Evolutionary conservation across 371 early-diverging fungal species (phyloP), one percentile per base, ranked within the genome.

Genomic region (Apophysomyces sp.): DNA sequence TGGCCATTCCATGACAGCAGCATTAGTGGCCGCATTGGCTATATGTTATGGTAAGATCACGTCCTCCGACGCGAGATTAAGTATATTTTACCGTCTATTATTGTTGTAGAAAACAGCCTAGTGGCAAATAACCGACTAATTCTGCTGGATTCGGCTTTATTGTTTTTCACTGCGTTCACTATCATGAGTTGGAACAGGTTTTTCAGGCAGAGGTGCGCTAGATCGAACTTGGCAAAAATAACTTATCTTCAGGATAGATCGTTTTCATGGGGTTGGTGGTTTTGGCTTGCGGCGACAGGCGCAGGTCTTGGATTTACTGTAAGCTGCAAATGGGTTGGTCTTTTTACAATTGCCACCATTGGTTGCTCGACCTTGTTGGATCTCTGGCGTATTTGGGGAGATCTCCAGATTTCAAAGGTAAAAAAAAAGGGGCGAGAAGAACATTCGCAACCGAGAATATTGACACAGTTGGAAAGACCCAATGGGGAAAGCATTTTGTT

Each of bases 71-170:
- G 44, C 36, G 7, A 15, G 7, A 36, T 2, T n/a, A 36, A 4
- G 18, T 12, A 5, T 36, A 21, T 5, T n/a, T 58, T n/a, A 54
- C 41, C 70, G 9, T 65, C 68, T 18, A 53, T 58, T 57, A n/a
- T n/a, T 59, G 55, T 18, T 34, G 41, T 67, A 92, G 98, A 98
- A 66, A 98, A 94, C 68, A 85, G 92, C 13, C 77, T 96, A 58
- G 84, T 94, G 39, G 89, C 97, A 9, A 97, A 97, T 69, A 91
- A 89, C 44, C 83, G 98, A 21, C 74, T 94, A 61, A 97, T 98
- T 29, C 79, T 97, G 32, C 81, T 98, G 61, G 98, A 98, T 67
- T 85, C 95, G 8, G 89, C 91, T 62, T 72, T 98, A 36, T 78
- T 98, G 30, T 87, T 97, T 53, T 97, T 94, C 61, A 89, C 86